Evolutionary conservation across 352 stramenopile species (phyloP).

Genomic region (Detonula confervacea): DNA sequence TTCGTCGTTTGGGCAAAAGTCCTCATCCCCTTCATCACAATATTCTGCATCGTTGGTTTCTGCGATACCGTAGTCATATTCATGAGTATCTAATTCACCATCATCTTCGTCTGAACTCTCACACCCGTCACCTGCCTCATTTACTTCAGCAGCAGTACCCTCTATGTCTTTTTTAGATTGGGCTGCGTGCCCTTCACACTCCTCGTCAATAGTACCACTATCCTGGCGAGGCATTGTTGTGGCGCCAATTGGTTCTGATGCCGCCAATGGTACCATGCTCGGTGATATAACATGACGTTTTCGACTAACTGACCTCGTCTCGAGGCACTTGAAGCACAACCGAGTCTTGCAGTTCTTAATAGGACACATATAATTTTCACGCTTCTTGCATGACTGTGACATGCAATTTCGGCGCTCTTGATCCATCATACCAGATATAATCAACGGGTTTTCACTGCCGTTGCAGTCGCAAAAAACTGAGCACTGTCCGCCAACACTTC

Average conservation of each 20-base stretch:
- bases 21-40: too few relatives aligned
- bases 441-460: conserved; percentile 9
- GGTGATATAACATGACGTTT: not conserved
- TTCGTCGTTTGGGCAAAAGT: too few relatives aligned
- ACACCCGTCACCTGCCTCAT: not conserved
- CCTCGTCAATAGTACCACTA: not conserved
- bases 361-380: conserved; percentile 20
- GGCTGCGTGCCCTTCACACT: not conserved
- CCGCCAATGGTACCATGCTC: not conserved
- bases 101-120: not conserved
- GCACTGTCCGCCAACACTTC: conserved; percentile 14
- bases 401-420: conserved; percentile 11
- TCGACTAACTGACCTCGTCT: not conserved
- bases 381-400: not conserved
- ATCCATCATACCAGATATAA: conserved; percentile 11
- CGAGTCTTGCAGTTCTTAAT: not conserved
- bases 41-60: too few relatives aligned
- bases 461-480: conserved; percentile 18
- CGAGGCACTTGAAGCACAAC: not conserved
- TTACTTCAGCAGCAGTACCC: too few relatives aligned
- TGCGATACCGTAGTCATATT: not conserved
- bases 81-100: not conserved
- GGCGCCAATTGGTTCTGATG: not conserved
- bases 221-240: not conserved
- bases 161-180: not conserved